Evolutionary conservation across 1,284 basidiomycete species (phyloP), one percentile per base, ranked within the genome.

Genomic region (Schizopora paradoxa): DNA sequence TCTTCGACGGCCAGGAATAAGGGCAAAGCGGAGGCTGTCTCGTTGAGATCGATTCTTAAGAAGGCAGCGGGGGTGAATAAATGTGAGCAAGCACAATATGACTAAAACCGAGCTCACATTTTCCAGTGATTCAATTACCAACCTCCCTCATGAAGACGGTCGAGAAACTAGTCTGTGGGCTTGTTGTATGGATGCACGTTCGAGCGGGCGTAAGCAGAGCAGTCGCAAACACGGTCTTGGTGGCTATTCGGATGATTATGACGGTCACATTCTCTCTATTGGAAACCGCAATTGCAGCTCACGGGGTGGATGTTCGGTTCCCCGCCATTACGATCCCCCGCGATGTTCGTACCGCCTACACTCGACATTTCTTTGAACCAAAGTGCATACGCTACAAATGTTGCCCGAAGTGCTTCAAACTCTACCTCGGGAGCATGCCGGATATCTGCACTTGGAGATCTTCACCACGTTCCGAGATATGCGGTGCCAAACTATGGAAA

Each of bases 401-500:
- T 48, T 63, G 59, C 41, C 60, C 60, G 5, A 56, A 55, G 25
- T 64, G 61, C 53, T 62, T 55, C 42, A 49, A 38, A 29, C 37
- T 43, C 6, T 61, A 58, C 42, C 36, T 45, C 19, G 23, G n/a
- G 3, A 16, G 7, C 25, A 26, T 45, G 11, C 43, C 47, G 11
- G 34, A 45, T 10, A 22, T 46, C 2, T 49, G 47, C 25, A 16
- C 14, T 10, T 34, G 19, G 6, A 19, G 43, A 11, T 36, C 38
- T 19, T 26, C 43, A 21, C 36, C 35, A n/a, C 43, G 43, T 6
- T 33, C 40, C 32, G n/a, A 29, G 34, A 6, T 21, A 4, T 47
- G 45, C 25, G 23, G 31, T 6, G 32, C 26, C 28, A 26, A 5
- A 6, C 54, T 64, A 2, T 57, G 52, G 52, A 54, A 43, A 2